Percentiles rank a stretch among this genome's conserved stretches.
These are phyloP conservation scores for Cenchrus fungigraminus DNA, from an alignment of 176 grass and related monocot species.

Conservation along the genomic window DNA sequence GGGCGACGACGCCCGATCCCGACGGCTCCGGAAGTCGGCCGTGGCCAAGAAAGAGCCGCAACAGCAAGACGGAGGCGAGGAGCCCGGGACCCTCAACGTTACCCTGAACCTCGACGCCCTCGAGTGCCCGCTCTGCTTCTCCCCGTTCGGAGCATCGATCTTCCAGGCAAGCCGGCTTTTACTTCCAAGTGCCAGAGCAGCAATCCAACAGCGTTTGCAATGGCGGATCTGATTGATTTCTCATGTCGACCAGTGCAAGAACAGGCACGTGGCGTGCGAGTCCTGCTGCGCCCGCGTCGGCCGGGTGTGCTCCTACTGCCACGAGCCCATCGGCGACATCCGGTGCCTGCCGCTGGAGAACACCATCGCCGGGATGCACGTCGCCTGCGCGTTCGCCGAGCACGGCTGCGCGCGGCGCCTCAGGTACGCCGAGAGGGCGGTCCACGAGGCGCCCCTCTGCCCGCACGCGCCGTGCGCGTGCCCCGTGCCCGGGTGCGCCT, in stretches of 20 bases:
- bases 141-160: neutral
- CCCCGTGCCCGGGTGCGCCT: neutral
- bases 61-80: neutral
- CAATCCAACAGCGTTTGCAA: too few species aligned
- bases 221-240: too few species aligned
- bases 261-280: neutral
- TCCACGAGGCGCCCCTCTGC: neutral
- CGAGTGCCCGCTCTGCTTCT: neutral
- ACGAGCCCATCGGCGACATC: conserved; percentile 4
- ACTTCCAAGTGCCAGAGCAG: too few species aligned
- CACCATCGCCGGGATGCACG: neutral
- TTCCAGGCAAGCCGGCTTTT: neutral
- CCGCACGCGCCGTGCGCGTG: neutral
- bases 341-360: neutral
- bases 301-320: neutral
- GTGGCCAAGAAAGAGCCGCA: neutral
- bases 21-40: neutral
- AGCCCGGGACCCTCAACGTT: neutral
- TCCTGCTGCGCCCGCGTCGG: neutral
- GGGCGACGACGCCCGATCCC: too few species aligned
- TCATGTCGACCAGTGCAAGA: neutral
- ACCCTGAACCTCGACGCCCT: neutral
- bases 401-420: neutral
- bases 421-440: neutral
- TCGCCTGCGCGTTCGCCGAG: neutral